Percentiles rank a stretch among this genome's conserved stretches.
Conservation (phyloP, 352 stramenopile species). For the Phytophthora chlamydospora region DNA sequence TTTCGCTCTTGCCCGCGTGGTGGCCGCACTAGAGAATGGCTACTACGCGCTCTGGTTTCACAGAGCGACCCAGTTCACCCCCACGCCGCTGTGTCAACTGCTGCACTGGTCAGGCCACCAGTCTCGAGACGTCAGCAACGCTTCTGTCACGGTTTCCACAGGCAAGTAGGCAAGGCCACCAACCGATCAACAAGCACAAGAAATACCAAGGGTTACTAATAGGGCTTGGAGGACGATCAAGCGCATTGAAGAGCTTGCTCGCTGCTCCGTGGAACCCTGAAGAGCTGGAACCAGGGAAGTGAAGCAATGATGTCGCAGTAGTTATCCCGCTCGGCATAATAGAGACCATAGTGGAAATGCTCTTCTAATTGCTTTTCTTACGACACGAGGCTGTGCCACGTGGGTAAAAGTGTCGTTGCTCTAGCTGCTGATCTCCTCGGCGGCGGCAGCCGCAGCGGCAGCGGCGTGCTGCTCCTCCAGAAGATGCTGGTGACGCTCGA, state of each 20-base stretch:
- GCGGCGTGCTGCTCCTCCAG: slow-evolving; percentile 58
- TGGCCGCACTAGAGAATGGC: slow-evolving; percentile 81
- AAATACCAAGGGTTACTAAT: too few species aligned
- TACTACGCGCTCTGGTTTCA: slow-evolving; percentile 84
- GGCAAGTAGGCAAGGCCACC: slow-evolving; percentile 8
- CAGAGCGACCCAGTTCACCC: slow-evolving; percentile 73
- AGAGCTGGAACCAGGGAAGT: too few species aligned
- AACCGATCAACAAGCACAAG: too few species aligned
- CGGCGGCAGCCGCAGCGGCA: too few species aligned
- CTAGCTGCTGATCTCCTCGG: slow-evolving; percentile 52
- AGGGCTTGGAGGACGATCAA: too few species aligned
- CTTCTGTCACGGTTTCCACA: slow-evolving; percentile 10
- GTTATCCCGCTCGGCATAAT: too few species aligned
- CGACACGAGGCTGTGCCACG: slow-evolving; percentile 12
- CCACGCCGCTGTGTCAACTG: slow-evolving; percentile 78
- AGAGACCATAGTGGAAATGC: slow-evolving; percentile 12
- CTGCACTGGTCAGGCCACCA: slow-evolving; percentile 79
- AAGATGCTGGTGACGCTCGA: slow-evolving; percentile 87
- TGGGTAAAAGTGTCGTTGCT: slow-evolving; percentile 6
- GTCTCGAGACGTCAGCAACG: slow-evolving; percentile 16
- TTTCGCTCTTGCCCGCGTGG: slow-evolving; percentile 80
- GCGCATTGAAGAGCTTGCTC: too few species aligned
- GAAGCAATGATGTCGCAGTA: too few species aligned
- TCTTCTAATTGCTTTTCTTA: slow-evolving; percentile 19
- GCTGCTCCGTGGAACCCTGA: too few species aligned